These are phyloP conservation scores for Penicillium sp. DNA, from an alignment of 2,329 filamentous ascomycete species.

Conservation along the genomic window DNA sequence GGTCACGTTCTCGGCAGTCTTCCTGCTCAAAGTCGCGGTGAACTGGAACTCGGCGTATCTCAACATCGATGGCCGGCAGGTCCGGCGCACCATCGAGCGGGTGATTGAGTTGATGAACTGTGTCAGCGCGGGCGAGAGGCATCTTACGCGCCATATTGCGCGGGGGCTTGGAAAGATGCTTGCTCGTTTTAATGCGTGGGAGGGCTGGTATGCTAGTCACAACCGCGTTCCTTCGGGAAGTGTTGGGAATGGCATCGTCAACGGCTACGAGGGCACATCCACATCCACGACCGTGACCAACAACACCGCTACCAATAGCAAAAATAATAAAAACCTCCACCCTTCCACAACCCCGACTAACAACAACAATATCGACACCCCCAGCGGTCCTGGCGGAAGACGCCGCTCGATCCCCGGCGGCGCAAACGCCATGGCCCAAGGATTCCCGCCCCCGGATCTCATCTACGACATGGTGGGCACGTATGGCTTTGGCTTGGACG, in stretches of 20 bases:
- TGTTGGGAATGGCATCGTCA: neutral
- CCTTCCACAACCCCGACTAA: neutral
- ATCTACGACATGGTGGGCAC: conserved; percentile 44
- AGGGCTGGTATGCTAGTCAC: conserved; percentile 25
- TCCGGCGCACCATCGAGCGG: conserved; percentile 35
- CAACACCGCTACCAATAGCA: neutral
- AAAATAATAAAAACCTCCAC: neutral
- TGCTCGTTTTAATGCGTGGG: conserved; percentile 39
- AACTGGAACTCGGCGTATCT: conserved; percentile 42
- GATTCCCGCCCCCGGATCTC: conserved; percentile 38
- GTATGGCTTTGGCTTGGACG: conserved; percentile 40
- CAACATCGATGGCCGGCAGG: conserved; percentile 36
- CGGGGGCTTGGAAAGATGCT: conserved; percentile 40
- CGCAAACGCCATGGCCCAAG: conserved; percentile 39
- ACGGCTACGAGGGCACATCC: neutral
- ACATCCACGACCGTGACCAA: neutral
- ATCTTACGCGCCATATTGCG: conserved; percentile 40
- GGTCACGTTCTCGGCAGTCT: conserved; percentile 45
- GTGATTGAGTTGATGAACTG: conserved; percentile 39
- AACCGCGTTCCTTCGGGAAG: neutral
- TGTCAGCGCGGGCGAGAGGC: conserved; percentile 39
- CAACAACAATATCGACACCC: neutral
- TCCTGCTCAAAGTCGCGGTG: conserved; percentile 43
- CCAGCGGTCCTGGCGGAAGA: neutral
- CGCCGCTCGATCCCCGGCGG: conserved; percentile 34